Base-by-base conservation (phyloP, 345 rosid genomes). In the Syzygium aqueum region DNA sequence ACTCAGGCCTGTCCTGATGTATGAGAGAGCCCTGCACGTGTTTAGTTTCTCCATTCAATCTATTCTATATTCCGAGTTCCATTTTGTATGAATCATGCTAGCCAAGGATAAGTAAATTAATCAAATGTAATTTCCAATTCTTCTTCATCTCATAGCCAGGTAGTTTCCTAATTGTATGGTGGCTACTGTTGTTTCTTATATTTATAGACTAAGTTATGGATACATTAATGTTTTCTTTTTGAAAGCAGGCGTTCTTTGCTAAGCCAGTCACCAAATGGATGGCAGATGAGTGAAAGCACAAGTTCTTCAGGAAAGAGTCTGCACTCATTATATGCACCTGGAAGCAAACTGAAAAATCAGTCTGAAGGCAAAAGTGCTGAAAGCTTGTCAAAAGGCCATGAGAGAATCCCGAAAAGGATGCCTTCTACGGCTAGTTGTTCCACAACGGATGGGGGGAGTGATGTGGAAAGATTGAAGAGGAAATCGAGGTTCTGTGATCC, bases 221-320 rank as follows among this genome's bases (percentile, higher is more conserved):
- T 51, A 59, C 40, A 53, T 51, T 13, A 50, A 25, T 51, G 22
- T 53, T 84, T 84, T 84, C 43, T 46, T 84, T 51, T 85, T 59
- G 14, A 65, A 83, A 73, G 84, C 92, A 97, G 99, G 92, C 98
- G 96, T 87, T 97, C 99, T 82, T 92, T 97, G 92, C 97, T 97
- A 86, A 97, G 95, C 88, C 99, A 97, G 87, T 96, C 97, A 83
- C 99, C 99, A 83, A 85, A 93, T 86, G 93, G 46, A 40, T 89
- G 91, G 86, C 93, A 88, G 88, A 88, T 91, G 52, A 85, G 85
- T 59, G 87, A 88, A 77, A 82, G 84, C 59, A 92, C 88, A 88
- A 89, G 92, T 89, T 90, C 90, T 85, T 91, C 94, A 8, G 88
- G 85, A 86, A 93, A 91, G 91, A 85, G 91, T 85, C 84, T 46